These are phyloP conservation scores for Lichtheimia ramosa DNA, from an alignment of 371 early-diverging fungal species.

Conservation along the genomic window DNA sequence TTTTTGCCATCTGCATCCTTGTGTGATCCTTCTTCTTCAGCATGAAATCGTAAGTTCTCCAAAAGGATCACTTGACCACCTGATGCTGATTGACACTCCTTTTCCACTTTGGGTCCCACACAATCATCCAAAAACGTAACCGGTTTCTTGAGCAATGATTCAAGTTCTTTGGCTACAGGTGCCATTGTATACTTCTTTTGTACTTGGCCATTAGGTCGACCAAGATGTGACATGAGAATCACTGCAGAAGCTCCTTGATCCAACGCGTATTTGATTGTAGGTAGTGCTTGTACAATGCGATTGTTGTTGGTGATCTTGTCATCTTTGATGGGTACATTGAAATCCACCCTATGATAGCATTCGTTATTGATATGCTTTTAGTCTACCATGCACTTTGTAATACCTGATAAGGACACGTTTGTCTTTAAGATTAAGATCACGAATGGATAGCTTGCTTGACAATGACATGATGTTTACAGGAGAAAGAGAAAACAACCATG, in stretches of 20 bases:
- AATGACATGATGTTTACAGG: conserved; percentile 35
- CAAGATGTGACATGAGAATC: conserved; percentile 96
- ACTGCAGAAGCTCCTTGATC: conserved; percentile 86
- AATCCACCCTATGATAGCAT: conserved; percentile 82
- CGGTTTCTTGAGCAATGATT: conserved; percentile 74
- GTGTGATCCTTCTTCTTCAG: conserved; percentile 96
- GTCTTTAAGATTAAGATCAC: conserved; percentile 80
- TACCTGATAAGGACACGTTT: conserved; percentile 95
- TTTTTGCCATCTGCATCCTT: conserved; percentile 90
- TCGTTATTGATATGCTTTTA: background rate
- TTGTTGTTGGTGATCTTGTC: conserved; percentile 94
- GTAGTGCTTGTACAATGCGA: conserved; percentile 95
- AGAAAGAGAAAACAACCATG: background rate
- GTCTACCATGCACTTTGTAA: background rate
- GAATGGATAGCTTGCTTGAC: conserved; percentile 78
- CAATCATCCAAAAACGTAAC: conserved; percentile 95
- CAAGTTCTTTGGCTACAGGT: conserved; percentile 90
- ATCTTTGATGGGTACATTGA: conserved; percentile 97
- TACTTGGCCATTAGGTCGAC: conserved; percentile 94
- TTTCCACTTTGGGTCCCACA: conserved; percentile 88
- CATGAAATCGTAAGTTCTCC: conserved; percentile 98
- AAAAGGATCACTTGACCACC: conserved; percentile 91
- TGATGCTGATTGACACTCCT: conserved; percentile 70
- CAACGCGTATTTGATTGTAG: conserved; percentile 91
- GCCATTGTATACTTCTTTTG: conserved; percentile 87